These are phyloP conservation scores for Saturnispora galanensis DNA, from an alignment of 805 yeast species.

Conservation along the genomic window DNA sequence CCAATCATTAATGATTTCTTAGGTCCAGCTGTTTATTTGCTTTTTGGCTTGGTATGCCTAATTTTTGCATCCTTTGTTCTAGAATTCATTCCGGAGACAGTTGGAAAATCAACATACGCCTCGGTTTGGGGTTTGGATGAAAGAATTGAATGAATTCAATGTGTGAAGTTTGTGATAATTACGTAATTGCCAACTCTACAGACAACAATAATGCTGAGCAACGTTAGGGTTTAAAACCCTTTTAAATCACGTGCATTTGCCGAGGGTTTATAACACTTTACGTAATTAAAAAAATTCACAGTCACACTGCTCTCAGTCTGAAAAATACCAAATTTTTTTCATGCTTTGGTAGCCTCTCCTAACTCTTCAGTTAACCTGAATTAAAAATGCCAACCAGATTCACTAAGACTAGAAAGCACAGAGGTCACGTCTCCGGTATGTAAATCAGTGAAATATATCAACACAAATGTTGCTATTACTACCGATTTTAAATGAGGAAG, in stretches of 20 bases:
- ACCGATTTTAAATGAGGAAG: constrained; percentile 1
- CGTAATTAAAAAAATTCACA: background rate
- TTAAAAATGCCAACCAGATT: constrained; percentile 93
- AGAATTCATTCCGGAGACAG: constrained; percentile 62
- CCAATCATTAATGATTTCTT: constrained; percentile 56
- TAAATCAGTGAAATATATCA: constrained; percentile 16
- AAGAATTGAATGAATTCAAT: background rate
- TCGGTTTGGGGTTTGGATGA: constrained; percentile 50
- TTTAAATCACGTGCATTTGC: constrained; percentile 5
- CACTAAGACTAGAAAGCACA: constrained; percentile 99
- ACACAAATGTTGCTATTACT: background rate
- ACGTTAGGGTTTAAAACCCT: too few species aligned
- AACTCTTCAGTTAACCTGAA: background rate
- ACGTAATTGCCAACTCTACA: too few species aligned
- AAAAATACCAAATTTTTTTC: background rate
- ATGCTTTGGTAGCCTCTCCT: too few species aligned
- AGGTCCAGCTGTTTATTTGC: constrained; percentile 71
- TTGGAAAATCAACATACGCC: constrained; percentile 48
- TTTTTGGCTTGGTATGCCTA: constrained; percentile 55
- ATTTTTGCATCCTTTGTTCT: constrained; percentile 39
- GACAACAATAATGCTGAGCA: background rate
- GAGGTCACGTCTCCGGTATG: constrained; percentile 99
- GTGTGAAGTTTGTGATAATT: too few species aligned
- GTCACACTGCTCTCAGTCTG: constrained; percentile 1
- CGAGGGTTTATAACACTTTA: constrained; percentile 3